Percentiles rank a stretch among this genome's conserved stretches.
Conservation (phyloP, 176 grass and related monocot genomes). For the Eleusine coracana region DNA sequence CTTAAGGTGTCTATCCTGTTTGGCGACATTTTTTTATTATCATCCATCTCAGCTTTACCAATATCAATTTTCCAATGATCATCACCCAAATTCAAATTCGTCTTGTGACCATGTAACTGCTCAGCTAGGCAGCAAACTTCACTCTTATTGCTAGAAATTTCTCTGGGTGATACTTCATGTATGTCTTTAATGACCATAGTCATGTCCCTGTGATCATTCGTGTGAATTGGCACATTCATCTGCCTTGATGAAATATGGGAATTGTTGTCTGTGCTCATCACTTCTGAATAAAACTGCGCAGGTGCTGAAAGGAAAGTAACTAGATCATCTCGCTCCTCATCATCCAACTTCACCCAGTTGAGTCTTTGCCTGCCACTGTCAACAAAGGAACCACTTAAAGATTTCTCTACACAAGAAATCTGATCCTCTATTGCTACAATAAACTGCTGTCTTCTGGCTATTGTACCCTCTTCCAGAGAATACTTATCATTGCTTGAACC, state of each 20-base stretch:
- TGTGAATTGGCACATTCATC: neutral
- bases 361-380: constrained; percentile 51
- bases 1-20: constrained; percentile 19
- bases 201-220: neutral
- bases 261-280: constrained; percentile 38
- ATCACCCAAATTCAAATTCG: constrained; percentile 32
- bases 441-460: constrained; percentile 72
- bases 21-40: constrained; percentile 39
- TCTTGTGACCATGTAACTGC: constrained; percentile 46
- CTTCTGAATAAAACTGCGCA: constrained; percentile 38
- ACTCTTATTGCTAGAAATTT: constrained; percentile 49
- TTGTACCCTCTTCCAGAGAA: constrained; percentile 61
- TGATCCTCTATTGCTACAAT: constrained; percentile 63
- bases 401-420: constrained; percentile 63
- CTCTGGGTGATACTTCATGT: constrained; percentile 40
- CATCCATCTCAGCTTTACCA: constrained; percentile 40
- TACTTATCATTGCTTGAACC: constrained; percentile 54
- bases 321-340: constrained; percentile 77
- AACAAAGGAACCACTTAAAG: constrained; percentile 48
- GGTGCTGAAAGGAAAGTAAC: constrained; percentile 80
- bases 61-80: constrained; percentile 63
- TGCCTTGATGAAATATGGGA: constrained; percentile 26
- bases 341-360: constrained; percentile 80
- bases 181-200: constrained; percentile 31
- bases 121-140: constrained; percentile 39